phyloP scores from a whole-genome alignment of 768 basidiomycete species.

The Hygrophorus russula region DNA sequence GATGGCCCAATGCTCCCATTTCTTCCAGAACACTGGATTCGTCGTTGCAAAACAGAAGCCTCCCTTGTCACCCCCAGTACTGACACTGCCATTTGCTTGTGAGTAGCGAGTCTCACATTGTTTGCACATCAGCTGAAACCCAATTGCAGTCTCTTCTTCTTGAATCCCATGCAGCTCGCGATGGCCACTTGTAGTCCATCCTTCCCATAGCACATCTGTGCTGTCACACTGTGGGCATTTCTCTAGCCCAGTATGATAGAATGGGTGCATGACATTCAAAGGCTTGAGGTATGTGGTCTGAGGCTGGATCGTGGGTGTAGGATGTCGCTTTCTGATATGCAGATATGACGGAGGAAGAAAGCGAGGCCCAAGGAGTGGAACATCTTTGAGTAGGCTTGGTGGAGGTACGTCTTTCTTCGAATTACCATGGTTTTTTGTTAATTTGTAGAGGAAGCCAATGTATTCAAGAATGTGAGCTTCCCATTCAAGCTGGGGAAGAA shows the following conservation, averaged over 20 bases:
- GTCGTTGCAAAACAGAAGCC: conserved; percentile 2
- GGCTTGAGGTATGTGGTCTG: not conserved
- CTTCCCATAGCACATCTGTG: not conserved
- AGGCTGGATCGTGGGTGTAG: not conserved
- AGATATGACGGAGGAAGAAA: conserved; percentile 12
- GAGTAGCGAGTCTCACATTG: not conserved
- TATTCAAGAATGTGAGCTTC: conserved; percentile 14
- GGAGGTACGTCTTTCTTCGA: not conserved
- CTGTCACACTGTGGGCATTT: conserved; percentile 3
- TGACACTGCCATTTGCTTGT: not conserved
- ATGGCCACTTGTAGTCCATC: conserved; percentile 3
- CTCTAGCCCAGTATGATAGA: not conserved
- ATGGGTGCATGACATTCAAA: conserved; percentile 5
- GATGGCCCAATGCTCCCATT: conserved; percentile 2
- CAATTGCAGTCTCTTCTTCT: conserved; percentile 3
- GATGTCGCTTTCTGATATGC: conserved; percentile 6
- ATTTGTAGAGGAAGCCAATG: conserved; percentile 9
- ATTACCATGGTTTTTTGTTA: conserved; percentile 4
- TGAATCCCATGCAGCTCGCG: conserved; percentile 2
- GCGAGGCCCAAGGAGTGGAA: conserved; percentile 13
- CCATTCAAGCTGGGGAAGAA: conserved; percentile 12
- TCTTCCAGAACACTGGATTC: conserved; percentile 1
- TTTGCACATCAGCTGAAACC: conserved; percentile 4
- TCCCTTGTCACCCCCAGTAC: not conserved
- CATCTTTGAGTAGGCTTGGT: conserved; percentile 1